Evolutionary conservation across 495 filamentous ascomycete genomes (phyloP).

Genomic region (Aspergillus bridgeri): DNA sequence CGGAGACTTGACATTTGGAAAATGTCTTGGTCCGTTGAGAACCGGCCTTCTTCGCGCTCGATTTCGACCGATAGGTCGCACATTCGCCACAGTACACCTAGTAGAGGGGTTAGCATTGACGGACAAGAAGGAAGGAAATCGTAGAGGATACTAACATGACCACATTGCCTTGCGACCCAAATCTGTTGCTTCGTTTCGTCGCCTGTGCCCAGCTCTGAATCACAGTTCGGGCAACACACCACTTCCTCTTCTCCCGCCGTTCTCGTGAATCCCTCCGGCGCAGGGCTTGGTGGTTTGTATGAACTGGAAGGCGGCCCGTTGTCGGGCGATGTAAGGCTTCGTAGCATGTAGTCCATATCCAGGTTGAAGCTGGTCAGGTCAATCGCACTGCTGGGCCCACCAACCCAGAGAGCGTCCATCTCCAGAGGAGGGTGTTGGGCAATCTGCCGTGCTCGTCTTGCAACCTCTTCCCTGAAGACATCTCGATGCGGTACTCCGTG

Average conservation of each 20-base stretch:
- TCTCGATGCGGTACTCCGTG: conserved; percentile 4
- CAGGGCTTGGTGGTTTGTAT: conserved; percentile 57
- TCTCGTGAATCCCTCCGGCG: conserved; percentile 62
- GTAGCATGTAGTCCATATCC: conserved; percentile 24
- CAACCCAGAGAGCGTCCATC: conserved; percentile 21
- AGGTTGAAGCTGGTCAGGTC: conserved; percentile 20
- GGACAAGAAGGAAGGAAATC: neutral
- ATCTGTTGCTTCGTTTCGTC: conserved; percentile 61
- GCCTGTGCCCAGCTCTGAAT: conserved; percentile 61
- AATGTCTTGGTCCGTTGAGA: conserved; percentile 36
- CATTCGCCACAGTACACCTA: conserved; percentile 75
- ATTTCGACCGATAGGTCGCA: conserved; percentile 46
- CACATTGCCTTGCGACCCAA: conserved; percentile 70
- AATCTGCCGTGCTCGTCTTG: conserved; percentile 9
- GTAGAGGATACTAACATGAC: conserved; percentile 58
- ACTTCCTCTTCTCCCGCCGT: conserved; percentile 58
- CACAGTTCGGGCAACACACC: conserved; percentile 70
- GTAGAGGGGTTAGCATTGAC: conserved; percentile 5
- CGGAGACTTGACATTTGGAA: conserved; percentile 48
- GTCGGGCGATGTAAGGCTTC: conserved; percentile 23
- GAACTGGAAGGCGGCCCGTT: conserved; percentile 37
- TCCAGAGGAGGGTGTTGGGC: conserved; percentile 9
- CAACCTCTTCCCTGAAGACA: conserved; percentile 15
- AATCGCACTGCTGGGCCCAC: conserved; percentile 12
- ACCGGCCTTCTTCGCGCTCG: conserved; percentile 33